These are phyloP conservation scores for Eutrema yunnanense DNA, from an alignment of 345 rosid genomes.

Conservation along the genomic window DNA sequence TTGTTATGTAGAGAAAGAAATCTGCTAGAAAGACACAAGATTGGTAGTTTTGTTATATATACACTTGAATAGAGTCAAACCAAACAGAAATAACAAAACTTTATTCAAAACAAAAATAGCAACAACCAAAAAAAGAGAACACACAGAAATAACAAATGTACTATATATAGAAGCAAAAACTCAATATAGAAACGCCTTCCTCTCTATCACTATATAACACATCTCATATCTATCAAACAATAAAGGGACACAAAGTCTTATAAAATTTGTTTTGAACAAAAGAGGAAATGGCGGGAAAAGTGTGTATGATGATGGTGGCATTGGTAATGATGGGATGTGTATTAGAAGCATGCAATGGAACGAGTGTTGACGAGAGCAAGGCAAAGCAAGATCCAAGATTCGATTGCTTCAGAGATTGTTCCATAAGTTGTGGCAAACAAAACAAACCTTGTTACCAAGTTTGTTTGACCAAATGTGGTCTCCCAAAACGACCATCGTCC, in stretches of 20 bases:
- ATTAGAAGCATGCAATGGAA: conserved; percentile 21
- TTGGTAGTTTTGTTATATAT: too few relatives aligned
- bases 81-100: neutral
- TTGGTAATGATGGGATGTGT: conserved; percentile 14
- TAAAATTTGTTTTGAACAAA: neutral
- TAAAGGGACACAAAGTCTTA: neutral
- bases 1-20: too few relatives aligned
- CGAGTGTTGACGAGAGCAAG: neutral
- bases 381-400: neutral
- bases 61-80: neutral
- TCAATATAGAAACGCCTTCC: neutral
- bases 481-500: neutral
- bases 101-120: neutral
- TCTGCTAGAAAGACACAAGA: too few relatives aligned
- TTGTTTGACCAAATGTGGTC: conserved; percentile 22
- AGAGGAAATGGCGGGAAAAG: conserved; percentile 15
- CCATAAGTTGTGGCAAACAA: conserved; percentile 19
- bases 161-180: conserved; percentile 3
- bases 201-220: neutral
- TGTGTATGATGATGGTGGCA: conserved; percentile 1
- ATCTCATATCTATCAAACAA: conserved; percentile 1
- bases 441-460: conserved; percentile 18
- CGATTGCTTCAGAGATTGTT: conserved; percentile 20
- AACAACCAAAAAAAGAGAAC: neutral
- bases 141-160: neutral